Evolutionary conservation across 108 stramenopile genomes (phyloP).

Genomic region (Cyclotella choctawhatcheeana): DNA sequence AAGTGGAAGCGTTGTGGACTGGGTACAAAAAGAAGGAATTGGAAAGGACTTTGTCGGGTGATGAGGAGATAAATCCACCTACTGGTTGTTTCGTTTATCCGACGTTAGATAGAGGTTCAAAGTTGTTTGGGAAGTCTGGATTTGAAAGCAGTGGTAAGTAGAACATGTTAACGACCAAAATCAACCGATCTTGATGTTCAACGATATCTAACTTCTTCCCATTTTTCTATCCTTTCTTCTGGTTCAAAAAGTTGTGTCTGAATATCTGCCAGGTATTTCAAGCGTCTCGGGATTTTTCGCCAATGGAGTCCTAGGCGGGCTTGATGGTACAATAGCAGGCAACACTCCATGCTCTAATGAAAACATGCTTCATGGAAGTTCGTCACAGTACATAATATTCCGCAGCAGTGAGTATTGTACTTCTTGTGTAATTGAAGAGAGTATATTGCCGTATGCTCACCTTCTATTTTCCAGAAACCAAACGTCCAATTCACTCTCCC

Average conservation of each 20-base stretch:
- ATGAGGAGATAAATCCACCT: constrained; percentile 44
- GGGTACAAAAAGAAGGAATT: constrained; percentile 81
- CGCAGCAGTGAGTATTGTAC: constrained; percentile 66
- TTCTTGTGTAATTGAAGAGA: neutral
- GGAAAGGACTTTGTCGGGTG: constrained; percentile 38
- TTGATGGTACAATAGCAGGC: constrained; percentile 50
- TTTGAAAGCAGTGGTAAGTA: constrained; percentile 59
- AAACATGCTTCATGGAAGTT: constrained; percentile 70
- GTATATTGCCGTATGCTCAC: neutral
- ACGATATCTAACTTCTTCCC: too few species aligned
- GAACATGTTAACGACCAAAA: too few species aligned
- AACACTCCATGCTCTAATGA: constrained; percentile 23
- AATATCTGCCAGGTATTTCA: constrained; percentile 61
- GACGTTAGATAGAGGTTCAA: constrained; percentile 80
- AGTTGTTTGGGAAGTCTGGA: constrained; percentile 80
- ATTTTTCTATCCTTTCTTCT: neutral
- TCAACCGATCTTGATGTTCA: too few species aligned
- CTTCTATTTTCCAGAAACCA: constrained; percentile 42
- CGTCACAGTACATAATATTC: constrained; percentile 70
- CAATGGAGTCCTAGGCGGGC: constrained; percentile 71
- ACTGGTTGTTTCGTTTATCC: constrained; percentile 78
- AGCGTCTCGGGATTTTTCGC: constrained; percentile 78
- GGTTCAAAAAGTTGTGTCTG: constrained; percentile 41
- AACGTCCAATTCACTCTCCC: constrained; percentile 71
- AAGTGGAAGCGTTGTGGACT: constrained; percentile 83